Evolutionary conservation across 495 filamentous ascomycete species (phyloP).

Genomic region (Aspergillus sclerotioniger): DNA sequence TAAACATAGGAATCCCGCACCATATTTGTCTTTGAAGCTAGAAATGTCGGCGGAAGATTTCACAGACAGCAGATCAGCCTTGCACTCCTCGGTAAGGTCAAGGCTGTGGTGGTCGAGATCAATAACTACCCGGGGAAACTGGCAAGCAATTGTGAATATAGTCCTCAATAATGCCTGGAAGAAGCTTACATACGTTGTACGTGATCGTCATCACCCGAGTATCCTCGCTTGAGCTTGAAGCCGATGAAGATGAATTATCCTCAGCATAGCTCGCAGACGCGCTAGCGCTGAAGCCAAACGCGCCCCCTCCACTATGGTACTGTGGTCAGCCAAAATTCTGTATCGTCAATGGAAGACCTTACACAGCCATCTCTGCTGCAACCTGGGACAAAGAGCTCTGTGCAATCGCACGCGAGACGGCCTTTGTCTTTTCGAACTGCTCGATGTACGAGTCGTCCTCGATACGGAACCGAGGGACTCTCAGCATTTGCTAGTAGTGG

Average conservation of each 20-base stretch:
- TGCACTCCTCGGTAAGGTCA: constrained; percentile 9
- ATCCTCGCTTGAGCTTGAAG: background rate
- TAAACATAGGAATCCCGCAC: background rate
- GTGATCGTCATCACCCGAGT: constrained; percentile 8
- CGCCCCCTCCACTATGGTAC: constrained; percentile 3
- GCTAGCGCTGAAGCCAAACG: constrained; percentile 5
- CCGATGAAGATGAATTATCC: background rate
- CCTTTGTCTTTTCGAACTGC: constrained; percentile 3
- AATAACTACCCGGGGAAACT: constrained; percentile 16
- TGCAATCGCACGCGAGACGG: constrained; percentile 4
- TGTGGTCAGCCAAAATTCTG: background rate
- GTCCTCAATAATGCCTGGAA: too few species aligned
- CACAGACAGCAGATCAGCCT: background rate
- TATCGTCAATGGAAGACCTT: background rate
- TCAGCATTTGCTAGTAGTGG: constrained; percentile 4
- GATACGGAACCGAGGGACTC: constrained; percentile 9
- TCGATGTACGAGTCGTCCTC: constrained; percentile 12
- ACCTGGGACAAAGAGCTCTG: constrained; percentile 5
- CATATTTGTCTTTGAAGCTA: constrained; percentile 13
- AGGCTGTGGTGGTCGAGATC: constrained; percentile 6
- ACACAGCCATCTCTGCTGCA: constrained; percentile 9
- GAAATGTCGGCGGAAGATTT: background rate
- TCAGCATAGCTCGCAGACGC: background rate
- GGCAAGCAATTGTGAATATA: background rate
- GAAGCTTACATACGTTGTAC: constrained; percentile 12